phyloP scores from a whole-genome alignment of 2,329 filamentous ascomycete genomes.

The Didymella segeticola region DNA sequence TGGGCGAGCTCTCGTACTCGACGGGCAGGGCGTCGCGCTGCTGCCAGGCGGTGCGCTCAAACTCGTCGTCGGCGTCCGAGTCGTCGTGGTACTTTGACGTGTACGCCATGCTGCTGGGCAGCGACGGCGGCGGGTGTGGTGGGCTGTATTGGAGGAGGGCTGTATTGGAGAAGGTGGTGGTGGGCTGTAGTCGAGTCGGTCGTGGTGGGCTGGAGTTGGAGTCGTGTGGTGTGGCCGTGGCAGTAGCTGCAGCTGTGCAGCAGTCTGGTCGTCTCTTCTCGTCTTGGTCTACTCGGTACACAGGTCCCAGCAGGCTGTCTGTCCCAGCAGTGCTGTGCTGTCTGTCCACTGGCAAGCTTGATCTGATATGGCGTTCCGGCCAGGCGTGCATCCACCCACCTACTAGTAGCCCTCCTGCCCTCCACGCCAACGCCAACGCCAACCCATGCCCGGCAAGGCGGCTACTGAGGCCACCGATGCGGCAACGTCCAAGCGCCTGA shows the following conservation, averaged over 20 bases:
- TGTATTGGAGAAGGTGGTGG: too few species aligned
- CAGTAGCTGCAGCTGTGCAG: too few species aligned
- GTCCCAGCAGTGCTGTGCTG: background rate
- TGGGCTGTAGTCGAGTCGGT: too few species aligned
- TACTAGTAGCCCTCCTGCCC: too few species aligned
- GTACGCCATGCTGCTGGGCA: conserved; percentile 43
- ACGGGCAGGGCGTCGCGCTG: conserved; percentile 66
- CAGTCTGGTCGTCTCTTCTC: too few species aligned
- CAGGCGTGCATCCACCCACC: conserved; percentile 4
- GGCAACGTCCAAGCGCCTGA: conserved; percentile 8
- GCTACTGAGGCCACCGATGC: conserved; percentile 10
- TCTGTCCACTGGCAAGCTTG: background rate
- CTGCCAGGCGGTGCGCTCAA: conserved; percentile 72
- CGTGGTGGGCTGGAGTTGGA: too few species aligned
- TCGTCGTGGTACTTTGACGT: conserved; percentile 71
- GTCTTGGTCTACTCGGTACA: too few species aligned
- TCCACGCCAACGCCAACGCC: too few species aligned
- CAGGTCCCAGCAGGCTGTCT: too few species aligned
- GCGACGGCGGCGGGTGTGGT: too few species aligned
- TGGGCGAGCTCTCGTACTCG: conserved; percentile 73
- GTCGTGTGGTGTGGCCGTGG: too few species aligned
- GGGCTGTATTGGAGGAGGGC: too few species aligned
- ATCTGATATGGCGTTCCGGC: conserved; percentile 7
- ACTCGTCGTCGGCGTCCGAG: conserved; percentile 78
- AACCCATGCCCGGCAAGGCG: conserved; percentile 14